A percentile compares a stretch with the other conserved stretches of the same genome.
Evolutionary conservation across 73 alveolate species (phyloP).

Genomic region (Tetrahymena borealis): DNA sequence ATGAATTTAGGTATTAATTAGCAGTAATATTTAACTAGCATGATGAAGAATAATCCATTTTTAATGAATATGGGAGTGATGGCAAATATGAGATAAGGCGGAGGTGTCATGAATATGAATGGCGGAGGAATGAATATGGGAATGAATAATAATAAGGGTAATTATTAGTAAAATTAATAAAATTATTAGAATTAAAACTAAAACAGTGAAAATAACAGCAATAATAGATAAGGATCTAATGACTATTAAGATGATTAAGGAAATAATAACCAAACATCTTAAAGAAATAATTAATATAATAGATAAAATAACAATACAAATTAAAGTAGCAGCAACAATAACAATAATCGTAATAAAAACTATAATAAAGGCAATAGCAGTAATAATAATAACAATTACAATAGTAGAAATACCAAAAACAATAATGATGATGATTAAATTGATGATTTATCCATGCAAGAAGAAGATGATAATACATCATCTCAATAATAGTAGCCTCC

Average conservation of each 20-base stretch:
- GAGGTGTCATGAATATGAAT: background rate
- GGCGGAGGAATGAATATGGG: background rate
- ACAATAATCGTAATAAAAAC: background rate
- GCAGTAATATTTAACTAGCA: too few species aligned
- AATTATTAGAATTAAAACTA: background rate
- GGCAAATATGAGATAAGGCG: background rate
- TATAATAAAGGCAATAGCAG: background rate
- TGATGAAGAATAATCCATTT: too few species aligned
- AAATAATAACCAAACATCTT: background rate
- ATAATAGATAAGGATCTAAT: background rate
- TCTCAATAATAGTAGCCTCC: background rate
- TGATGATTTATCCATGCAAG: background rate
- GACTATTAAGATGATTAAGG: background rate
- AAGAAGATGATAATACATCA: background rate
- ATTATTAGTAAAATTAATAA: background rate
- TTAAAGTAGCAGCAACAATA: background rate
- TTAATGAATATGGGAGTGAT: background rate
- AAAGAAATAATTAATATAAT: background rate
- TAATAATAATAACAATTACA: background rate
- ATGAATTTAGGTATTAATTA: too few species aligned
- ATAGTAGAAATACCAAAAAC: background rate
- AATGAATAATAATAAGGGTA: background rate
- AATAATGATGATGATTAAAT: background rate
- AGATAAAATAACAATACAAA: background rate
- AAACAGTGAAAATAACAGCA: background rate